phyloP scores from a whole-genome alignment of 1,284 basidiomycete genomes.

The Ganoderma leucocontextum region DNA sequence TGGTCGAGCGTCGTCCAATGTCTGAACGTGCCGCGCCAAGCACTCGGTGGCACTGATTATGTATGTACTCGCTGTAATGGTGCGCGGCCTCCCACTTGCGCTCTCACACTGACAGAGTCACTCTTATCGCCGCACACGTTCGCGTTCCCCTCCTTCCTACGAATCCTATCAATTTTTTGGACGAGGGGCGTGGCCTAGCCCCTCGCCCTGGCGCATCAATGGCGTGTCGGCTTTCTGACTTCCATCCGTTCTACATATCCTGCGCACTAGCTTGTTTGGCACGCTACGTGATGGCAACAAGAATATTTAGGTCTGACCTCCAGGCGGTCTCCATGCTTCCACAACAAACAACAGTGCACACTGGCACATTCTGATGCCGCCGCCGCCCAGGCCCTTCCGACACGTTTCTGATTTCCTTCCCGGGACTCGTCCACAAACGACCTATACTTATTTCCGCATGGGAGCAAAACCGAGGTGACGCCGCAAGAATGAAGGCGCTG shows the following conservation, averaged over 20 bases:
- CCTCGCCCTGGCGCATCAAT: background rate
- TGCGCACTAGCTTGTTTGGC: background rate
- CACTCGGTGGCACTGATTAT: background rate
- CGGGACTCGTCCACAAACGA: slow-evolving; percentile 1
- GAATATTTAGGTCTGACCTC: background rate
- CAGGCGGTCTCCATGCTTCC: background rate
- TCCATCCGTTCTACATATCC: background rate
- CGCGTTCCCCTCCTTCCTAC: background rate
- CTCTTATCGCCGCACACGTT: slow-evolving; percentile 17
- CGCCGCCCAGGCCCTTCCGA: background rate
- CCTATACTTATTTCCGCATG: no score
- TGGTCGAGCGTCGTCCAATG: background rate
- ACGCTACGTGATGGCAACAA: slow-evolving; percentile 5
- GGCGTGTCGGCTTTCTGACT: background rate
- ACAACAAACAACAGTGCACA: background rate
- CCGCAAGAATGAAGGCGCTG: slow-evolving; percentile 11
- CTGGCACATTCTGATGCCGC: background rate
- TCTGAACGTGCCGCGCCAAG: background rate
- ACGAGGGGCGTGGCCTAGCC: background rate
- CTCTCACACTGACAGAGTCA: background rate
- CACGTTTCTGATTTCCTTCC: background rate
- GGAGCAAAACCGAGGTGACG: background rate
- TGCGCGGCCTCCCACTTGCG: slow-evolving; percentile 12
- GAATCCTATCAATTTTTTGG: background rate
- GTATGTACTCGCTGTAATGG: slow-evolving; percentile 5